Evolutionary conservation across 208 protist species (phyloP), one percentile per base, ranked within the genome.

Genomic region (Leishmania guyanensis): DNA sequence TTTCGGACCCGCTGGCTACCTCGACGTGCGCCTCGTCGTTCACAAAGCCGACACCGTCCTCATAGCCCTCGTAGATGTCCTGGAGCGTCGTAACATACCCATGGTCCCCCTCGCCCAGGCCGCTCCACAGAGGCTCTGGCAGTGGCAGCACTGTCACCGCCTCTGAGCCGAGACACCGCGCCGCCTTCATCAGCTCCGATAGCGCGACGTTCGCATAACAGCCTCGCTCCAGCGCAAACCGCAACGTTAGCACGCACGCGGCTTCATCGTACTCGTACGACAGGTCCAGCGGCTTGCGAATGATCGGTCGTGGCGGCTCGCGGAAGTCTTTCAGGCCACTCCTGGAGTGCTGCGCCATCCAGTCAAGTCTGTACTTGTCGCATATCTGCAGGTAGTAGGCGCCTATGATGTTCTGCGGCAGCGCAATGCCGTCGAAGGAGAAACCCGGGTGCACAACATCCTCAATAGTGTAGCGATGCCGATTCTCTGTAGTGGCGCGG

Each of bases 191-290:
- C 46, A 97, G 82, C 82, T 97, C 92, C 60, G 91, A 92, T 39
- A 97, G 82, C 39, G 92, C 92, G 58, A 97, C 94, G 69, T 97
- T 97, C 10, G 94, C 94, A 75, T 97, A 97, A 78, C 92, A 93
- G 43, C 94, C 94, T 43, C 94, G 92, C 86, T 96, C 91, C 4
- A 97, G 78, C 16, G 91, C 86, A 79, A 97, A 97, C 53, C 89
- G 76, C 22, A 96, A 68, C 43, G 85, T 91, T 29, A 97, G 78
- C 73, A 86, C 89, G 5, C 77, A 77, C 4, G 86, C 85, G 16
- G 53, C 76, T 6, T 46, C 71, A 78, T 94, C 78, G 86, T 94
- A 93, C 17, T 83, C 79, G 86, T 95, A 91, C 5, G 80, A 77
- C 36, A 96, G 82, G 69, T 93, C 81, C 43, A 95, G 83, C 22